Conservation (phyloP, 148 eudicot species). For the Rhododendron simsii region DNA sequence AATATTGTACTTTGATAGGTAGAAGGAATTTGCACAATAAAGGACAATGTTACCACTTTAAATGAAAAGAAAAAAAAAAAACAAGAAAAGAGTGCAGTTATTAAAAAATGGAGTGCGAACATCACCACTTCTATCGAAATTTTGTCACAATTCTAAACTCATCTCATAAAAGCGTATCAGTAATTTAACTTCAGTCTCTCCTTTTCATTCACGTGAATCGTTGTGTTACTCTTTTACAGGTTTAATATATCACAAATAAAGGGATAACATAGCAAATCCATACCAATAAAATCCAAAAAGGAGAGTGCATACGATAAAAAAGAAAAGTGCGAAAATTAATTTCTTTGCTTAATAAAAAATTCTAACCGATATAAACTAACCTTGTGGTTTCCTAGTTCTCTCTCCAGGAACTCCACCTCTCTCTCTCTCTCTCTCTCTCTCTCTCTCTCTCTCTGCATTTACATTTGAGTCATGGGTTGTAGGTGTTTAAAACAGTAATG, state of each 20-base stretch:
- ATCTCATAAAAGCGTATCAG: not conserved
- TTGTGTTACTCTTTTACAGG: not conserved
- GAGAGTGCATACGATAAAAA: not conserved
- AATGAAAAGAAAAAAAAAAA: no score
- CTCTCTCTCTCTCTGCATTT: not conserved
- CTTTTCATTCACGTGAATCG: not conserved
- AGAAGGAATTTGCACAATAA: not conserved
- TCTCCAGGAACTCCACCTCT: not conserved
- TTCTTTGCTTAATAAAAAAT: not conserved
- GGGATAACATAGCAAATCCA: not conserved
- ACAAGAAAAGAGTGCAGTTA: no score
- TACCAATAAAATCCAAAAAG: not conserved
- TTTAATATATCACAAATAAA: not conserved
- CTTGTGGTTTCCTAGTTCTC: not conserved
- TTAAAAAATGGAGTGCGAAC: not conserved
- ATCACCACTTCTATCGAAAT: not conserved
- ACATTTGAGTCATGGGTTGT: not conserved
- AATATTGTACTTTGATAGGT: no score
- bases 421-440: not conserved
- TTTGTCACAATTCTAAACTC: not conserved
- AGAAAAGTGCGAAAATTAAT: not conserved
- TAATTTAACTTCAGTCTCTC: not conserved
- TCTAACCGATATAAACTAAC: not conserved
- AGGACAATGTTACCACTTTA: not conserved
- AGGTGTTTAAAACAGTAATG: not conserved